These are phyloP conservation scores for Xylaria sp. DNA, from an alignment of 2,329 filamentous ascomycete genomes.

Conservation along the genomic window DNA sequence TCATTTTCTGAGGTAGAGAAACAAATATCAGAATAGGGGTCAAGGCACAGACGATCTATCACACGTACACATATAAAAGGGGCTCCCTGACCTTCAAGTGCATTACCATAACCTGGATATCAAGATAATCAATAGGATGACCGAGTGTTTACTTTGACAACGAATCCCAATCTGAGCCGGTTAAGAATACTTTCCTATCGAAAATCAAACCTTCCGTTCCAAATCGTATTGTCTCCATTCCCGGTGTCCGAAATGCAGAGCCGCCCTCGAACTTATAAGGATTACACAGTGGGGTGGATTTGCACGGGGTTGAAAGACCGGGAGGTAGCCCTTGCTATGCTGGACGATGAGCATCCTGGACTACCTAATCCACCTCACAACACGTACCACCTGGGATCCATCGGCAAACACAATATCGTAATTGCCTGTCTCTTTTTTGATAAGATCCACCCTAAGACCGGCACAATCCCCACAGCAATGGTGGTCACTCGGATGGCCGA, in stretches of 20 bases:
- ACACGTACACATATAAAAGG: too few species aligned
- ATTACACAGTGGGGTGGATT: conserved; percentile 23
- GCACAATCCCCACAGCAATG: conserved; percentile 50
- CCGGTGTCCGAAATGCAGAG: neutral
- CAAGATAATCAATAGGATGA: too few species aligned
- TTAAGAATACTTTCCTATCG: too few species aligned
- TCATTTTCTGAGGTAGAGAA: too few species aligned
- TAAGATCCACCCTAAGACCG: conserved; percentile 39
- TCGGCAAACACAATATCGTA: conserved; percentile 43
- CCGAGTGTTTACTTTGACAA: too few species aligned
- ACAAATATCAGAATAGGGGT: too few species aligned
- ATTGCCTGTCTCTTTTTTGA: conserved; percentile 43
- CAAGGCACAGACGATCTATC: too few species aligned
- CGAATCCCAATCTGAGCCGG: too few species aligned
- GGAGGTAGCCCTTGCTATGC: conserved; percentile 16
- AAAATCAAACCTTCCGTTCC: neutral
- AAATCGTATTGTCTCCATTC: neutral
- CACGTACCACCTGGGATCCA: conserved; percentile 41
- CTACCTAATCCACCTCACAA: conserved; percentile 25
- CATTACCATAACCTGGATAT: too few species aligned
- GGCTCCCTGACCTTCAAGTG: too few species aligned
- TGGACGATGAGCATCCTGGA: conserved; percentile 5
- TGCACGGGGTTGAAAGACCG: conserved; percentile 15
- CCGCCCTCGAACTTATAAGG: neutral
- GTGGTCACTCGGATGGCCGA: conserved; percentile 48